Conservation (phyloP, 176 grass and related monocot species). For the Hsuehochloa calcarea region DNA sequence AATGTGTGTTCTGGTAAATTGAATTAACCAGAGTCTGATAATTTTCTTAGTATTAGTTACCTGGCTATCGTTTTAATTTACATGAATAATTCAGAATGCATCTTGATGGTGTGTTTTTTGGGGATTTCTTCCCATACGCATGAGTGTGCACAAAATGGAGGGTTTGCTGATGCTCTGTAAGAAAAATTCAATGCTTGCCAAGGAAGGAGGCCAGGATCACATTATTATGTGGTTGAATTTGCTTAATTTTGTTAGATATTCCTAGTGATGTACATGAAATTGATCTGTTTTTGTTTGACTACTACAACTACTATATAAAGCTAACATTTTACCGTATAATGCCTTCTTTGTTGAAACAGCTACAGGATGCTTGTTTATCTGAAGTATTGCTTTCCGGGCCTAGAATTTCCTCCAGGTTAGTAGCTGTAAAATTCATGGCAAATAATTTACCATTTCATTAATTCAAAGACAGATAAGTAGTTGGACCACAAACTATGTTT, state of each 20-base stretch:
- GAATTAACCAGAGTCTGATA: conserved; percentile 10
- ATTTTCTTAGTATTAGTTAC: background rate
- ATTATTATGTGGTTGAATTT: conserved; percentile 6
- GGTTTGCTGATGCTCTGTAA: background rate
- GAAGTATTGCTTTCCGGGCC: conserved; percentile 95
- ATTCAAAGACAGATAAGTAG: conserved; percentile 22
- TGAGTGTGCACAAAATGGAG: conserved; percentile 2
- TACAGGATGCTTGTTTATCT: conserved; percentile 98
- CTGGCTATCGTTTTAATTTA: conserved; percentile 1
- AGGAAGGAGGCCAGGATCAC: background rate
- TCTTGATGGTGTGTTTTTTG: background rate
- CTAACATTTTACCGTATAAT: conserved; percentile 33
- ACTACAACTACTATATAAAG: conserved; percentile 6
- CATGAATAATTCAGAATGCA: conserved; percentile 19
- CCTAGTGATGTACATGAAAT: conserved; percentile 10
- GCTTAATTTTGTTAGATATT: conserved; percentile 29
- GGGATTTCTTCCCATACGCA: background rate
- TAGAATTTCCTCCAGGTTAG: conserved; percentile 95
- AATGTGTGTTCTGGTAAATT: conserved; percentile 16
- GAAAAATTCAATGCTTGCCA: background rate
- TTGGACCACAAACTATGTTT: conserved; percentile 12
- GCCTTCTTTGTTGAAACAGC: conserved; percentile 44
- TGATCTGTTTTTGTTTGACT: conserved; percentile 20
- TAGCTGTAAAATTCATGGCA: background rate
- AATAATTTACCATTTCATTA: conserved; percentile 14